Base-by-base conservation (phyloP, 208 protist species). In the Porcisia deanei region DNA sequence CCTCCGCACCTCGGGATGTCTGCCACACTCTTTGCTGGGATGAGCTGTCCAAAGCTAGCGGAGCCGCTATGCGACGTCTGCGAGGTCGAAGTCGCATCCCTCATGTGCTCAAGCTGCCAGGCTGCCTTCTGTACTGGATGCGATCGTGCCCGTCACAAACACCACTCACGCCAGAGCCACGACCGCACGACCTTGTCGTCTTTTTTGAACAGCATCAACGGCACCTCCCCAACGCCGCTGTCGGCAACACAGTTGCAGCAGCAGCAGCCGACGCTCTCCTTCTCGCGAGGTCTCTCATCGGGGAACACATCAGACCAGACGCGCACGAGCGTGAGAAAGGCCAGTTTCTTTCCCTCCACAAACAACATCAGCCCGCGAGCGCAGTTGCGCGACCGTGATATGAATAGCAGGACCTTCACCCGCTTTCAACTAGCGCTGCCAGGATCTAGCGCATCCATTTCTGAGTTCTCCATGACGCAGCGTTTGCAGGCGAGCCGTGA, bases 61-160 rank as follows among this genome's bases (percentile, higher is more conserved):
- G 80, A 81, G 5, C 61, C 79, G 10, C 65, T 92, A 20, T 95
- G 91, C 78, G 86, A 87, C 70, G 69, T 90, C 22, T 95, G 89
- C 76, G 88, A 95, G 75, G 91, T 91, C 45, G 83, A 92, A 73
- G 25, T 58, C 22, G 85, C 89, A 14, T 69, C 64, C 34, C 64
- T 87, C 16, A 67, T 83, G 49, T 94, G 89, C 63, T 59, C 65
- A 0, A 78, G 39, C 49, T 96, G 91, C 83, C 71, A 63, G 60
- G 77, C 82, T 3, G 77, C 80, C 58, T 90, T 88, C 77, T 96
- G 88, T 75, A 67, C 80, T 20, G 84, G 77, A n/a, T 96, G 89
- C 83, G 92, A 92, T 72, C 43, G 68, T 9, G 84, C 82, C 60
- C 79, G 88, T 58, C 90, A 93, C 80, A 87, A 86, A 68, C 90